Base-by-base conservation (phyloP, 495 filamentous ascomycete genomes). In the Rhypophila decipiens region DNA sequence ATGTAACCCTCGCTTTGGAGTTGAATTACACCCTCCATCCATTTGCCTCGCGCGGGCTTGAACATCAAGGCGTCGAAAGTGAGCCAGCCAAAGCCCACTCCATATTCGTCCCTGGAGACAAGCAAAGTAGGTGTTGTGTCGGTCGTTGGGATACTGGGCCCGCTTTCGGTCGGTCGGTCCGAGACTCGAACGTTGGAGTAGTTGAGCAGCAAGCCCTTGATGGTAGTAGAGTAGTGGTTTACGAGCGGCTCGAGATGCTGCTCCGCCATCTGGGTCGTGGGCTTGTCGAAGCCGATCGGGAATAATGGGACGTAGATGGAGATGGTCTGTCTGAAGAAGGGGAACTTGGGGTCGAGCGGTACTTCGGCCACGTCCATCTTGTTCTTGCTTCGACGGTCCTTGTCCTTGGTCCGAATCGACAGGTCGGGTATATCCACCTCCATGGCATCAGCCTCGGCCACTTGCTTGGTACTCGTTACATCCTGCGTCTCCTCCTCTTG, bases 1-100 rank as follows among this genome's bases (percentile, higher is more conserved):
- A 76, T 68, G 45, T 74, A 69, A 1, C 71, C 72, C 15, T 71
- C 70, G 47, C 61, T 70, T 49, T 76, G 71, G 8, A 76, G 60
- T 37, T 72, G 71, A 27, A 74, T 59, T 1, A 58, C 60, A 27
- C 72, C 72, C 54, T 76, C 71, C 60, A 76, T 67, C 64, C 63
- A 73, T 17, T 67, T 69, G 23, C 72, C 71, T 21, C 72, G 63
- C 0, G 64, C 55, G 7, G 72, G 72, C 13, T 65, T 56, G 41
- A 76, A 76, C 0, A 76, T 44, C 2, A 68, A 61, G 10, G 69
- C 68, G 18, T 73, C 68, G 15, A 64, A 68, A 0, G 72, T 74
- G 5, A 76, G 57, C 66, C 69, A 74, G 20, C 64, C 69, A 33
- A 70, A 74, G 24, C 58, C 66, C 3, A 68, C 70, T 0, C 68